Evolutionary conservation across 768 basidiomycete genomes (phyloP).

Genomic region (Astraeus odoratus): DNA sequence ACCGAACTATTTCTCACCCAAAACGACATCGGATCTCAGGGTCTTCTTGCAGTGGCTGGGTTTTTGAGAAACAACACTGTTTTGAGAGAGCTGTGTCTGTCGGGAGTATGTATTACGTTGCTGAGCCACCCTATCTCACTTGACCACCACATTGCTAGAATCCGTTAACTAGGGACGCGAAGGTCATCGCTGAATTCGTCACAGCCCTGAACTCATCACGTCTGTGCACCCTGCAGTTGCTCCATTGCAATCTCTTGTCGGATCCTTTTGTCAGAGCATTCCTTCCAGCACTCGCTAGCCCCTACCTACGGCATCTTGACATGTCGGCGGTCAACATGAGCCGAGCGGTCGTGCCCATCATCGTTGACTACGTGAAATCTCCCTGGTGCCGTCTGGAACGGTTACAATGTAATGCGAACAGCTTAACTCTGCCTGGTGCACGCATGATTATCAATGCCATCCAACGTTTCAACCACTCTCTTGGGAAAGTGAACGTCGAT

Average conservation of each 20-base stretch:
- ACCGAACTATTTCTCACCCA: conserved; percentile 52
- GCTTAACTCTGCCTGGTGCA: conserved; percentile 40
- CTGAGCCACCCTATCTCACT: conserved; percentile 8
- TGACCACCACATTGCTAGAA: conserved; percentile 28
- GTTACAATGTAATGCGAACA: conserved; percentile 52
- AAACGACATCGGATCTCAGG: conserved; percentile 48
- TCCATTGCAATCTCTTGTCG: conserved; percentile 41
- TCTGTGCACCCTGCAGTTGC: conserved; percentile 44
- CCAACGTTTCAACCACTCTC: conserved; percentile 37
- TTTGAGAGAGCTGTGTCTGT: conserved; percentile 47
- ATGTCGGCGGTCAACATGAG: conserved; percentile 49
- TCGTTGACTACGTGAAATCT: conserved; percentile 46
- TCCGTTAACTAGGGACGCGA: conserved; percentile 31
- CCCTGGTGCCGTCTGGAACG: conserved; percentile 41
- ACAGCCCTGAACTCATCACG: conserved; percentile 48
- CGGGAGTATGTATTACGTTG: conserved; percentile 40
- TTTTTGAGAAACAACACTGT: conserved; percentile 43
- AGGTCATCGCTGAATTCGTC: conserved; percentile 34
- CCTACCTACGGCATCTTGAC: conserved; percentile 45
- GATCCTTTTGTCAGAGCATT: conserved; percentile 45
- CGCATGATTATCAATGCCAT: conserved; percentile 40
- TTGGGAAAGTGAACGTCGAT: conserved; percentile 44
- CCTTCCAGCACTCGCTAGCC: conserved; percentile 43
- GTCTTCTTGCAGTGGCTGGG: conserved; percentile 45
- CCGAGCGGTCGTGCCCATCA: conserved; percentile 30